Base-by-base conservation (phyloP, 2,329 filamentous ascomycete species). In the Geosmithia putterillii region DNA sequence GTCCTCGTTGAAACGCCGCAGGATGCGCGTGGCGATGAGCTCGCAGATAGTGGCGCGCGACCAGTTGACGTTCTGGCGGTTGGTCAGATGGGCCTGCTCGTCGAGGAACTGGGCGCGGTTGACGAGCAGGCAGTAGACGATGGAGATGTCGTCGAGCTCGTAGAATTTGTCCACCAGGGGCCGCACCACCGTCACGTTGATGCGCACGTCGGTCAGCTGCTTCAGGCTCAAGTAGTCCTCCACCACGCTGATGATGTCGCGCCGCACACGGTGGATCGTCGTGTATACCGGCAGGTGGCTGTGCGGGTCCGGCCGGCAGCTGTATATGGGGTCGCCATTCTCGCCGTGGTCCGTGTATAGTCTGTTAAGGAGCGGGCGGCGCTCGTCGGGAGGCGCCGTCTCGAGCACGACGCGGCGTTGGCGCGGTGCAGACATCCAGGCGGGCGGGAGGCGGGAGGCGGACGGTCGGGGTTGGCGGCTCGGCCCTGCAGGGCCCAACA, bases 121-220 rank as follows among this genome's bases (percentile, higher is more conserved):
- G 50, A 92, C 85, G 19, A 94, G 72, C 47, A 94, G 65, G 57
- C 85, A 90, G 59, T 90, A 92, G 10, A 92, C 83, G 44, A 89
- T 79, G 1, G 85, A 90, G 35, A 89, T 80, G 64, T 92, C 86
- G 46, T 86, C 74, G 46, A 81, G 71, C 52, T 85, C 79, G 57
- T 87, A 92, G 8, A 90, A 73, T 57, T 86, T 83, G 57, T 92
- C 84, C n/a, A 92, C 84, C 21, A 92, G 64, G 1, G 86, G 86
- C 45, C 86, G 76, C 18, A 92, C 80, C 38, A 92, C 81, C 1
- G 82, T 73, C 42, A 86, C 74, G 57, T 92, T 92, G 69, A 92
- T 87, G 46, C 85, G 76, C 44, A 87, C 81, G 57, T 87, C 83
- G 54, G 81, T 76, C 48, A 94, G 67, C 65, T 92, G 86, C 51